These are phyloP conservation scores for Yamadazyma akitaensis DNA, from an alignment of 805 yeast genomes.

Conservation along the genomic window DNA sequence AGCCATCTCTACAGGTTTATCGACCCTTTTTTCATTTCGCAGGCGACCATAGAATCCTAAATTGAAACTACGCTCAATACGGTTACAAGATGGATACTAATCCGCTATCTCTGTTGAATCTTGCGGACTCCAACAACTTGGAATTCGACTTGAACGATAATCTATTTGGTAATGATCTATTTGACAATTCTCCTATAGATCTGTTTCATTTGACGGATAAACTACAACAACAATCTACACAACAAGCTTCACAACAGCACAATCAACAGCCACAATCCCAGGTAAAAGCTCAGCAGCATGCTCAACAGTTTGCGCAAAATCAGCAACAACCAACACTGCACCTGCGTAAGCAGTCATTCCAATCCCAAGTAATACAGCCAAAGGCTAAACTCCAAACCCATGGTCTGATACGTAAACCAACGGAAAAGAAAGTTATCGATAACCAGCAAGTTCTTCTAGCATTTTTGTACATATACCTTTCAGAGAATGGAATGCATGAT, in stretches of 20 bases:
- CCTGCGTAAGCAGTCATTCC: conserved; percentile 1
- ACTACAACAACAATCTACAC: conserved; percentile 1
- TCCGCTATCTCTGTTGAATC: conserved; percentile 9
- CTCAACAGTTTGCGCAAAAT: neutral
- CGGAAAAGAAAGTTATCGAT: neutral
- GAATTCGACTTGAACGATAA: conserved; percentile 12
- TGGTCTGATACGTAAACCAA: neutral
- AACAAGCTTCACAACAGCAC: neutral
- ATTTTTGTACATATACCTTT: conserved; percentile 49
- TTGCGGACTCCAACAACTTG: conserved; percentile 7
- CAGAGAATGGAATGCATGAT: conserved; percentile 45
- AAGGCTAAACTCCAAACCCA: neutral
- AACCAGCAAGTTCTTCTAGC: conserved; percentile 47
- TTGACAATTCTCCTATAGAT: conserved; percentile 6
- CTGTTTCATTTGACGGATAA: conserved; percentile 1
- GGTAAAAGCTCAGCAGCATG: too few species aligned
- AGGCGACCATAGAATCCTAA: neutral
- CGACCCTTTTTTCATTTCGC: conserved; percentile 2
- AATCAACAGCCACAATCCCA: neutral
- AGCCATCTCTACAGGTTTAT: conserved; percentile 1
- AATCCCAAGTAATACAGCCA: neutral
- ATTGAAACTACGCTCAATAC: neutral
- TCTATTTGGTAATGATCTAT: conserved; percentile 7
- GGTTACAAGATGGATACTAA: conserved; percentile 9
- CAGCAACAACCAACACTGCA: neutral